Conservation (phyloP, 2,329 filamentous ascomycete genomes). For the Endoconidiophora polonica region DNA sequence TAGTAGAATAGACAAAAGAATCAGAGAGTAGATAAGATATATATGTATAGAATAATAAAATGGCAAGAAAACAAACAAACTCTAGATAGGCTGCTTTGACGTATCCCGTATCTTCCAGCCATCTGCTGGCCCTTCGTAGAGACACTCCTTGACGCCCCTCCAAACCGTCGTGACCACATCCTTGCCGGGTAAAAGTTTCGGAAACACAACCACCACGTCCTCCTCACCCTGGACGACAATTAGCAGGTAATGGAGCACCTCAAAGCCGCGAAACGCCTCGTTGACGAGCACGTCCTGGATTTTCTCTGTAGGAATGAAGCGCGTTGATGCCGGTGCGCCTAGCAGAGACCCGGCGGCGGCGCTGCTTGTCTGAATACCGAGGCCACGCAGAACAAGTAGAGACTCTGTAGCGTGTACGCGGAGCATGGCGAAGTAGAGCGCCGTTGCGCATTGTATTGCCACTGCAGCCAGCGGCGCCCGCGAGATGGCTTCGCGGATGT, state of each 20-base stretch:
- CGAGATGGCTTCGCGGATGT: conserved; percentile 21
- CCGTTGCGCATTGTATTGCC: conserved; percentile 21
- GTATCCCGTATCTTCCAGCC: conserved; percentile 6
- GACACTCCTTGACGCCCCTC: conserved; percentile 66
- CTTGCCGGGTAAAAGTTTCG: conserved; percentile 55
- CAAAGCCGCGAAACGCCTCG: conserved; percentile 85
- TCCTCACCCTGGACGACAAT: conserved; percentile 82
- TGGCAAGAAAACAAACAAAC: conserved; percentile 2
- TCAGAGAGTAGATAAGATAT: background rate
- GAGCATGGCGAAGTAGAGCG: conserved; percentile 27
- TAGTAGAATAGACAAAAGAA: background rate
- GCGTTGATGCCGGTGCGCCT: conserved; percentile 31
- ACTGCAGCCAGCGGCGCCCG: conserved; percentile 23
- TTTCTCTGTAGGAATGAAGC: conserved; percentile 72
- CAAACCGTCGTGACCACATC: conserved; percentile 74
- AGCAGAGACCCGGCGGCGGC: conserved; percentile 38
- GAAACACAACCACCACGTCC: conserved; percentile 89
- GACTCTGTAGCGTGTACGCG: conserved; percentile 54
- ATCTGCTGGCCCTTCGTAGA: conserved; percentile 38
- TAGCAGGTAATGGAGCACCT: conserved; percentile 74
- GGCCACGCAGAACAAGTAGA: conserved; percentile 68
- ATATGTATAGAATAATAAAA: conserved; percentile 6
- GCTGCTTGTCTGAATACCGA: conserved; percentile 77
- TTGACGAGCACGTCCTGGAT: conserved; percentile 91
- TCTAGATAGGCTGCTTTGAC: background rate